A percentile compares a stretch with the other conserved stretches of the same genome.
Evolutionary conservation across 192 early-diverging fungal genomes (phyloP).

Genomic region (Globomyces pollinis-pini): DNA sequence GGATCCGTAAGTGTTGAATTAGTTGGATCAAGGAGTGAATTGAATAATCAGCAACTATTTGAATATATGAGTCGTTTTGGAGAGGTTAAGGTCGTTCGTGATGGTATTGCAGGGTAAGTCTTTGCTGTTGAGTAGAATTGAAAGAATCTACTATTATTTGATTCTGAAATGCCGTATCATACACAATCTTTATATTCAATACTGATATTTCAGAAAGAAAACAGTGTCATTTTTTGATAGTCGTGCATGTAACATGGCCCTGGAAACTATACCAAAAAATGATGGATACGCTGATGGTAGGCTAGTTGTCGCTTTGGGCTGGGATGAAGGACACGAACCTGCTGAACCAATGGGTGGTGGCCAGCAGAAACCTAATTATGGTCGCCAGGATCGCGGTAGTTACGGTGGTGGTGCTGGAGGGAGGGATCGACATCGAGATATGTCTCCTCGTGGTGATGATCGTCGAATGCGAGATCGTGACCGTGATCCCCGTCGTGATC

Average conservation of each 20-base stretch:
- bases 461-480: no score
- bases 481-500: no score
- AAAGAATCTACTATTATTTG: no score
- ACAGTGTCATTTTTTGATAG: constrained; percentile 3
- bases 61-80: constrained; percentile 13
- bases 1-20: constrained; percentile 7
- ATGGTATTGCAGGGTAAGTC: not conserved
- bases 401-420: not conserved
- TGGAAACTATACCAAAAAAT: constrained; percentile 1
- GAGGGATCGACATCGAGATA: constrained; percentile 2
- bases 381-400: not conserved
- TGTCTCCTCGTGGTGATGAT: no score
- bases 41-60: constrained; percentile 5
- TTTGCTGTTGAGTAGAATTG: not conserved
- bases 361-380: no score
- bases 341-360: not conserved
- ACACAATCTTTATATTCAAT: no score
- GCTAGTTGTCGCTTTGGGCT: not conserved
- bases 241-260: not conserved
- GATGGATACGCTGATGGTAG: not conserved
- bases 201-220: constrained; percentile 3
- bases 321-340: constrained; percentile 12
- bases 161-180: not conserved
- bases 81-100: constrained; percentile 3
- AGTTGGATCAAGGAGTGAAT: not conserved